A percentile compares a stretch with the other conserved stretches of the same genome.
Conservation (phyloP, 2,329 filamentous ascomycete genomes). For the Fusarium brevicatenulatum region DNA sequence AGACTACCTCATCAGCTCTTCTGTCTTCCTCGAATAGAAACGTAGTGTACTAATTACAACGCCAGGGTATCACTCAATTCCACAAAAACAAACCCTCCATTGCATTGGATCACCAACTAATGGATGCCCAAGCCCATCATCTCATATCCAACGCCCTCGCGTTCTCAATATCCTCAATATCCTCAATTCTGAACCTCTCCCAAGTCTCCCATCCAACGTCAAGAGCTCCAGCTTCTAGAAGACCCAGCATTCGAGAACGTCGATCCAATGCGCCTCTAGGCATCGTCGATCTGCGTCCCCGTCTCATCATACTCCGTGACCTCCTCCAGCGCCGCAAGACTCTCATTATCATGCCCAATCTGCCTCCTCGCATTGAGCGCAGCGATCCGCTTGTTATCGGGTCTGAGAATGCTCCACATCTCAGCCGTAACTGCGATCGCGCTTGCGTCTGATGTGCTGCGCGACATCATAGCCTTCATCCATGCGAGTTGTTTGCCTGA, state of each 20-base stretch:
- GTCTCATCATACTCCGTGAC: slow-evolving; percentile 45
- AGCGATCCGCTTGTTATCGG: slow-evolving; percentile 49
- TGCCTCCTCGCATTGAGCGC: slow-evolving; percentile 30
- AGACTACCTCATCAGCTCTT: background rate
- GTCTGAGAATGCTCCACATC: slow-evolving; percentile 51
- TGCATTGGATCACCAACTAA: background rate
- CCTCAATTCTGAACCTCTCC: background rate
- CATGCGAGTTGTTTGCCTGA: slow-evolving; percentile 59
- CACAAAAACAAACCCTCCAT: background rate
- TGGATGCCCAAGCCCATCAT: background rate
- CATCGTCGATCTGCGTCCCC: slow-evolving; percentile 46
- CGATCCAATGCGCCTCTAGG: slow-evolving; percentile 33
- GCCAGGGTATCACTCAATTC: background rate
- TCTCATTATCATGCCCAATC: slow-evolving; percentile 37
- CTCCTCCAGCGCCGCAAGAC: slow-evolving; percentile 41
- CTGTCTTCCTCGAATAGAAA: background rate
- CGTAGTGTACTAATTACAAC: background rate
- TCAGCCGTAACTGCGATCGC: slow-evolving; percentile 49
- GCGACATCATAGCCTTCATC: slow-evolving; percentile 54
- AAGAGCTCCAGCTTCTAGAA: slow-evolving; percentile 10
- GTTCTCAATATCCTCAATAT: background rate
- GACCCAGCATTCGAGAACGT: slow-evolving; percentile 2
- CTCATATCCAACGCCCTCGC: background rate
- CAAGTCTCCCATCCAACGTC: background rate
- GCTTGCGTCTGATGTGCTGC: slow-evolving; percentile 19